A percentile compares a stretch with the other conserved stretches of the same genome.
Conservation (phyloP, 2,329 filamentous ascomycete genomes). For the Alternaria metachromatica region DNA sequence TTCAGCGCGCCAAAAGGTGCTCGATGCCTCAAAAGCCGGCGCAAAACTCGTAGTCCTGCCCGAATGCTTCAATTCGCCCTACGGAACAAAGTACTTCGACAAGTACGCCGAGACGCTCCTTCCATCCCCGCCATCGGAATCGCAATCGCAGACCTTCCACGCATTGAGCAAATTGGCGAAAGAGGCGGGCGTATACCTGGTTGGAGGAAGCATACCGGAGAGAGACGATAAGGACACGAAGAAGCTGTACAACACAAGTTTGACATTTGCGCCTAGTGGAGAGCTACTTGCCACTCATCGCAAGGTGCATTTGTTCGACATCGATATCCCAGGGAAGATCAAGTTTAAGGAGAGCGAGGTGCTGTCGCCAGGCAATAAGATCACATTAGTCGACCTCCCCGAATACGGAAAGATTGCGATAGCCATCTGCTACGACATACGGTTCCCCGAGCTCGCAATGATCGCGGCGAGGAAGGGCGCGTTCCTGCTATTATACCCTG, state of each 20-base stretch:
- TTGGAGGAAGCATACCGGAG: constrained; percentile 94
- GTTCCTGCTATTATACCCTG: constrained; percentile 89
- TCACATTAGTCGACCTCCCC: constrained; percentile 85
- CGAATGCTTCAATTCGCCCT: constrained; percentile 99
- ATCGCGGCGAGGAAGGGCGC: constrained; percentile 85
- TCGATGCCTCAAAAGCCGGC: constrained; percentile 76
- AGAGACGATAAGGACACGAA: constrained; percentile 63
- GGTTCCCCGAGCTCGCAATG: constrained; percentile 92
- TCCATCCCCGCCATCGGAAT: constrained; percentile 73
- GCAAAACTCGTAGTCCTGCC: constrained; percentile 90
- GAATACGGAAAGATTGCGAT: constrained; percentile 87
- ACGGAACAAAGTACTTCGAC: constrained; percentile 89
- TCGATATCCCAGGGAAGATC: constrained; percentile 95
- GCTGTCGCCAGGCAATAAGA: constrained; percentile 79
- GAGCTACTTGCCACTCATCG: constrained; percentile 84
- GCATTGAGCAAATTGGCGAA: constrained; percentile 80
- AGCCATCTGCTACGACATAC: constrained; percentile 97
- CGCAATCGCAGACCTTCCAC: constrained; percentile 82
- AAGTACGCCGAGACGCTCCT: constrained; percentile 89
- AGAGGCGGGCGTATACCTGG: constrained; percentile 78
- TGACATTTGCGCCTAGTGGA: constrained; percentile 81
- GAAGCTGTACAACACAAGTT: constrained; percentile 87
- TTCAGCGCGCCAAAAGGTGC: constrained; percentile 80
- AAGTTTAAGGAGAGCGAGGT: constrained; percentile 90
- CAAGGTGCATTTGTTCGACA: constrained; percentile 97